A percentile compares a stretch with the other conserved stretches of the same genome.
Conservation (phyloP, 306 rosid genomes). For the Dicorynia guianensis region DNA sequence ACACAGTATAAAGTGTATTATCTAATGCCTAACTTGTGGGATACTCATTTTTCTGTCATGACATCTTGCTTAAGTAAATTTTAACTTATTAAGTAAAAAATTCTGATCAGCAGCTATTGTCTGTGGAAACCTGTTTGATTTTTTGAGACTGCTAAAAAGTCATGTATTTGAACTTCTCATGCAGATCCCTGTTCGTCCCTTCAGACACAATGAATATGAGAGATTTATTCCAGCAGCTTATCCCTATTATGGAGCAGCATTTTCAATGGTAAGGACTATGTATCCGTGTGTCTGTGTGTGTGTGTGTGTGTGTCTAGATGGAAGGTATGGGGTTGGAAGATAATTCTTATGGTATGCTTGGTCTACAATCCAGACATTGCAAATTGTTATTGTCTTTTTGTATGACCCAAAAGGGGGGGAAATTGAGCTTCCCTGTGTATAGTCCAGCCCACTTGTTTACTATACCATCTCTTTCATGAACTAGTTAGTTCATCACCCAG, state of each 20-base stretch:
- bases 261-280: constrained; percentile 73
- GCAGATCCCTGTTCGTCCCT: constrained; percentile 99
- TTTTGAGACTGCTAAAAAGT: constrained; percentile 1
- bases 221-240: constrained; percentile 95
- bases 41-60: neutral
- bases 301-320: too few species aligned
- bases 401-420: constrained; percentile 1
- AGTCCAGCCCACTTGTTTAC: neutral
- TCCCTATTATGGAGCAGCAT: constrained; percentile 92
- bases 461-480: neutral
- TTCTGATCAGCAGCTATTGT: neutral
- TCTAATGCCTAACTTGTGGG: neutral
- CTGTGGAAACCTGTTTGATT: neutral
- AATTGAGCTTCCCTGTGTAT: neutral
- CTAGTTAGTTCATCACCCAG: constrained; percentile 7
- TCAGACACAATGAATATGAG: constrained; percentile 92
- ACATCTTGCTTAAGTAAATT: neutral
- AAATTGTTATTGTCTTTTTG: constrained; percentile 22
- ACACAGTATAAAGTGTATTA: neutral
- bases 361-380: constrained; percentile 9
- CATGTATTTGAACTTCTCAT: constrained; percentile 41
- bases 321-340: neutral
- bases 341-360: neutral
- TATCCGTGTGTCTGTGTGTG: too few species aligned
- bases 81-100: neutral